Conservation (phyloP, 179 eudicot species). For the Drosera spatulata region DNA sequence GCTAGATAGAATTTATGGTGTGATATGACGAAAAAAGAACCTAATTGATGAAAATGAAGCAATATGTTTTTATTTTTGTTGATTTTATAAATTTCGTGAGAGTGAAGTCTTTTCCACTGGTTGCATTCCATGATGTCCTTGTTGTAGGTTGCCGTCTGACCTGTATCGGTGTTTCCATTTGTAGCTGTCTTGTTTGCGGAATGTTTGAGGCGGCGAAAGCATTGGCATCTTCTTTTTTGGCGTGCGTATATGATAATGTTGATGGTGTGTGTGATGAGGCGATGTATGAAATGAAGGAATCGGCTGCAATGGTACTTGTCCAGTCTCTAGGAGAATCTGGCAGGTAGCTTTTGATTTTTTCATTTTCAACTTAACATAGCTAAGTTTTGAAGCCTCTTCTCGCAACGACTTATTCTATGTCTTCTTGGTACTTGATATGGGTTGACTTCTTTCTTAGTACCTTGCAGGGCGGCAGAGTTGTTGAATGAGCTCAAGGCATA, state of each 20-base stretch:
- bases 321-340: slow-evolving; percentile 58
- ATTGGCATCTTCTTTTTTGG: slow-evolving; percentile 44
- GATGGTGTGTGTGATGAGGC: slow-evolving; percentile 14
- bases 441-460: neutral
- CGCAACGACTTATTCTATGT: too few relatives aligned
- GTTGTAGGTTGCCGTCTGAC: neutral
- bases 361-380: neutral
- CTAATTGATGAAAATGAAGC: too few relatives aligned
- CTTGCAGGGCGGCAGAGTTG: slow-evolving; percentile 55
- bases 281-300: slow-evolving; percentile 50
- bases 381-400: neutral
- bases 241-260: slow-evolving; percentile 16
- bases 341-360: slow-evolving; percentile 28
- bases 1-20: too few relatives aligned
- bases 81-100: neutral
- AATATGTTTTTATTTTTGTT: too few relatives aligned
- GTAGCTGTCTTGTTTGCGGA: slow-evolving; percentile 71
- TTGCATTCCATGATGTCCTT: too few relatives aligned
- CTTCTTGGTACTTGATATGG: neutral
- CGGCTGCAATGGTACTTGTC: slow-evolving; percentile 75
- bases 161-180: slow-evolving; percentile 2
- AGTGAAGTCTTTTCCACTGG: neutral
- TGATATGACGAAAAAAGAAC: too few relatives aligned
- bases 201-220: slow-evolving; percentile 63
- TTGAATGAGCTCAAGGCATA: slow-evolving; percentile 40